A percentile compares a stretch with the other conserved stretches of the same genome.
phyloP scores from a whole-genome alignment of 805 yeast species.

The Pichia deserticola region DNA sequence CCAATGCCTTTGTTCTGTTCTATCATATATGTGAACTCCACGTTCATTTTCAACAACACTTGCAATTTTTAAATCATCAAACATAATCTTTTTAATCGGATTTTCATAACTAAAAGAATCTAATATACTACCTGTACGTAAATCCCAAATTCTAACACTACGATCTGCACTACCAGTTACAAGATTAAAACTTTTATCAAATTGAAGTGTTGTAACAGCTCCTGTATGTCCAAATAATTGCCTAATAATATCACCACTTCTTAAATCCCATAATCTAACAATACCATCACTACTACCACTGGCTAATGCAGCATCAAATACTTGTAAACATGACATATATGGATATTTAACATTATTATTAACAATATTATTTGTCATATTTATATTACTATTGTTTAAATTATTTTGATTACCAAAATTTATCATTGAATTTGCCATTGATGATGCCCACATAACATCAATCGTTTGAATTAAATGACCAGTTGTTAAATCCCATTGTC shows the following conservation, averaged over 20 bases:
- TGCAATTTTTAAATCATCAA: slow-evolving; percentile 52
- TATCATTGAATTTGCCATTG: slow-evolving; percentile 19
- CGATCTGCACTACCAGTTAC: slow-evolving; percentile 60
- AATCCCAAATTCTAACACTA: slow-evolving; percentile 64
- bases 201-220: slow-evolving; percentile 59
- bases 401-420: slow-evolving; percentile 6
- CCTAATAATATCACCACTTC: slow-evolving; percentile 60
- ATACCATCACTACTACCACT: slow-evolving; percentile 73
- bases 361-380: slow-evolving; percentile 1
- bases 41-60: slow-evolving; percentile 37
- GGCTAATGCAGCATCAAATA: slow-evolving; percentile 69
- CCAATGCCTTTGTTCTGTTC: slow-evolving; percentile 47
- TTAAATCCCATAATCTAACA: slow-evolving; percentile 69
- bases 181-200: slow-evolving; percentile 51
- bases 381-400: slow-evolving; percentile 10
- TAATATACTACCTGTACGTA: slow-evolving; percentile 55
- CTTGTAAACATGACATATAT: slow-evolving; percentile 60
- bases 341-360: slow-evolving; percentile 23
- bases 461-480: slow-evolving; percentile 66
- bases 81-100: slow-evolving; percentile 48
- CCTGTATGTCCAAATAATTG: slow-evolving; percentile 62
- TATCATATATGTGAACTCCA: slow-evolving; percentile 50
- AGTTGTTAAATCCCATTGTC: slow-evolving; percentile 66
- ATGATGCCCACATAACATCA: slow-evolving; percentile 58
- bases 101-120: slow-evolving; percentile 57